A percentile compares a stretch with the other conserved stretches of the same genome.
Conservation (phyloP, 441 rosid genomes). For the Melastoma candidum region DNA sequence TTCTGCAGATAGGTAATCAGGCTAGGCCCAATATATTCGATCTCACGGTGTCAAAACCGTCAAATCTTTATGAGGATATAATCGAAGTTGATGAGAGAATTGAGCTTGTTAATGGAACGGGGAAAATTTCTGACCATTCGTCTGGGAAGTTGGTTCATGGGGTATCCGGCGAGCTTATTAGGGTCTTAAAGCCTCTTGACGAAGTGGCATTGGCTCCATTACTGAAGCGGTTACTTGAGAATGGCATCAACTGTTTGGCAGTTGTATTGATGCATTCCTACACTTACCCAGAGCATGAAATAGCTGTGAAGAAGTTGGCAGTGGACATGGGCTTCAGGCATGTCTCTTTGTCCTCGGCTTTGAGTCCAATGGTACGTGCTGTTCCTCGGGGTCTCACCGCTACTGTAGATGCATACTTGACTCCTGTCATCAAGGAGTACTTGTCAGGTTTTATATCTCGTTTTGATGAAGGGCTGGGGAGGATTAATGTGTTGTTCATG, state of each 20-base stretch:
- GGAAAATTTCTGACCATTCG: constrained; percentile 15
- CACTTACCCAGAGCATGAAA: constrained; percentile 76
- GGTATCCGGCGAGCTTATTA: constrained; percentile 77
- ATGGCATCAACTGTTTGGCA: constrained; percentile 82
- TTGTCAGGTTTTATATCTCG: constrained; percentile 79
- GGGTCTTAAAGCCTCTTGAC: constrained; percentile 58
- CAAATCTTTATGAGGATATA: constrained; percentile 80
- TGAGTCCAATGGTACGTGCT: constrained; percentile 95
- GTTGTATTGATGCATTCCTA: constrained; percentile 89
- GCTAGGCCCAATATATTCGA: constrained; percentile 83
- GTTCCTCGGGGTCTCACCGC: constrained; percentile 97
- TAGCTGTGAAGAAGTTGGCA: constrained; percentile 69
- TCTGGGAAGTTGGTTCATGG: constrained; percentile 39
- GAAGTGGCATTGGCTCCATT: constrained; percentile 48
- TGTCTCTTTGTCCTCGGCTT: constrained; percentile 78
- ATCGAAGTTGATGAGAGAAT: constrained; percentile 87
- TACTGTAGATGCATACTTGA: constrained; percentile 88
- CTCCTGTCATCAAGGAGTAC: constrained; percentile 86
- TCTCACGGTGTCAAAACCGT: constrained; percentile 68
- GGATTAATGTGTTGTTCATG: constrained; percentile 85
- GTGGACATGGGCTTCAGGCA: constrained; percentile 71
- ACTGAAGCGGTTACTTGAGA: constrained; percentile 51
- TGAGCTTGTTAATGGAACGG: constrained; percentile 48
- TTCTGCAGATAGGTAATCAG: constrained; percentile 93
- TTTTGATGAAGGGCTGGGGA: constrained; percentile 67